These are phyloP conservation scores for Hypocrella siamensis DNA, from an alignment of 2,329 filamentous ascomycete species.

Conservation along the genomic window DNA sequence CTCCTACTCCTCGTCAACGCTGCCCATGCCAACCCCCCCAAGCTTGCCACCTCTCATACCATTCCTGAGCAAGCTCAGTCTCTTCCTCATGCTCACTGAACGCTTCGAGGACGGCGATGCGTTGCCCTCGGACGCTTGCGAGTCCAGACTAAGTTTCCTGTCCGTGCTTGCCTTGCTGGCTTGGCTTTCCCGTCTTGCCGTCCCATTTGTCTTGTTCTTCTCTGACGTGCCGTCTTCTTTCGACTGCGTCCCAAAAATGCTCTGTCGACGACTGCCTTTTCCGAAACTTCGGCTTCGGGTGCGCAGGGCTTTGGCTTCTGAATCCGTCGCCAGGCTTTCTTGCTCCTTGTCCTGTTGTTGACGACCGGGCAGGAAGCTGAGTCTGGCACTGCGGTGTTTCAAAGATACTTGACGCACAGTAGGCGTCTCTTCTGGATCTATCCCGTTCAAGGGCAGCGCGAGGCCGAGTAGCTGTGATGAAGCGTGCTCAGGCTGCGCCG, in stretches of 20 bases:
- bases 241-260: constrained; percentile 28
- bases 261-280: constrained; percentile 19
- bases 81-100: constrained; percentile 56
- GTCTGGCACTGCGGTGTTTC: constrained; percentile 34
- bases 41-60: constrained; percentile 52
- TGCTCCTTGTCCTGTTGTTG: constrained; percentile 27
- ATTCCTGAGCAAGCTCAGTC: constrained; percentile 63
- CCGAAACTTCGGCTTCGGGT: constrained; percentile 11
- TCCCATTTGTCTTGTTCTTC: neutral
- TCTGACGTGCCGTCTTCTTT: constrained; percentile 11
- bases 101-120: constrained; percentile 22
- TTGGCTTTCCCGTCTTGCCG: constrained; percentile 9
- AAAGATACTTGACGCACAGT: constrained; percentile 34
- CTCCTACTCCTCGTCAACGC: constrained; percentile 36
- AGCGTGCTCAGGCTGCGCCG: constrained; percentile 15
- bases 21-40: constrained; percentile 33
- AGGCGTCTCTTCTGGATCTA: constrained; percentile 31
- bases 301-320: constrained; percentile 17
- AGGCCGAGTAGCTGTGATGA: constrained; percentile 15
- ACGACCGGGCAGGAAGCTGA: constrained; percentile 38
- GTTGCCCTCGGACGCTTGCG: constrained; percentile 11
- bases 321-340: constrained; percentile 12
- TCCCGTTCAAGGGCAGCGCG: constrained; percentile 17
- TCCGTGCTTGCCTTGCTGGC: constrained; percentile 14
- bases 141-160: constrained; percentile 9